Evolutionary conservation across 2,329 filamentous ascomycete genomes (phyloP).

Genomic region (Trichophaea hybrida): DNA sequence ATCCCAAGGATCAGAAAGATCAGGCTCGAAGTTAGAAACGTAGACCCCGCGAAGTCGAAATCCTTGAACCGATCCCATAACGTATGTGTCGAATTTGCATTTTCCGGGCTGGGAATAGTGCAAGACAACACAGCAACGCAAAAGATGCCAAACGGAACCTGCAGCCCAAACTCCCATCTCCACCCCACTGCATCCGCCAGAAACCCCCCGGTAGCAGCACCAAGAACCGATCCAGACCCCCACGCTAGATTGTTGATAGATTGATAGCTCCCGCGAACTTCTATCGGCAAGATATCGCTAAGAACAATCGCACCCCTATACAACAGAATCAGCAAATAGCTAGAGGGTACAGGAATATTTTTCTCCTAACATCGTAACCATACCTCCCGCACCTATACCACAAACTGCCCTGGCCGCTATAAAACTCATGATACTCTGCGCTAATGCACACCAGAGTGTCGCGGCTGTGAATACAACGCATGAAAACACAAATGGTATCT

Average conservation of each 20-base stretch:
- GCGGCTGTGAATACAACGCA: conserved; percentile 49
- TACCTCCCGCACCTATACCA: conserved; percentile 58
- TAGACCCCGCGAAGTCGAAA: conserved; percentile 45
- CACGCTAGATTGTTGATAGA: conserved; percentile 54
- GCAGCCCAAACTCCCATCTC: conserved; percentile 37
- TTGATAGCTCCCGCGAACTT: conserved; percentile 49
- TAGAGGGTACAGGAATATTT: background rate
- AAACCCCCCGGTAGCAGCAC: conserved; percentile 54
- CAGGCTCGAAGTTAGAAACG: conserved; percentile 40
- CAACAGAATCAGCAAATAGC: background rate
- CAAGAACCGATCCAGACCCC: conserved; percentile 40
- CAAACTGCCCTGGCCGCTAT: conserved; percentile 56
- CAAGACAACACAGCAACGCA: conserved; percentile 36
- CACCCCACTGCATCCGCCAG: conserved; percentile 58
- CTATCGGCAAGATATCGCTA: conserved; percentile 17
- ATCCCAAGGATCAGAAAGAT: conserved; percentile 45
- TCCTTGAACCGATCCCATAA: conserved; percentile 38
- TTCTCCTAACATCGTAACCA: conserved; percentile 45
- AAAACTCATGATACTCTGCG: conserved; percentile 52
- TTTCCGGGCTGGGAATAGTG: conserved; percentile 37
- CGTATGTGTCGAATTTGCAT: conserved; percentile 30
- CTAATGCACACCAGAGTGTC: conserved; percentile 55
- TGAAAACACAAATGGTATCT: conserved; percentile 48
- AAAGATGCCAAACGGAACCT: conserved; percentile 40
- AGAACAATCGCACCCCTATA: conserved; percentile 17